These are phyloP conservation scores for Lichtheimia ramosa DNA, from an alignment of 371 early-diverging fungal genomes.

Conservation along the genomic window DNA sequence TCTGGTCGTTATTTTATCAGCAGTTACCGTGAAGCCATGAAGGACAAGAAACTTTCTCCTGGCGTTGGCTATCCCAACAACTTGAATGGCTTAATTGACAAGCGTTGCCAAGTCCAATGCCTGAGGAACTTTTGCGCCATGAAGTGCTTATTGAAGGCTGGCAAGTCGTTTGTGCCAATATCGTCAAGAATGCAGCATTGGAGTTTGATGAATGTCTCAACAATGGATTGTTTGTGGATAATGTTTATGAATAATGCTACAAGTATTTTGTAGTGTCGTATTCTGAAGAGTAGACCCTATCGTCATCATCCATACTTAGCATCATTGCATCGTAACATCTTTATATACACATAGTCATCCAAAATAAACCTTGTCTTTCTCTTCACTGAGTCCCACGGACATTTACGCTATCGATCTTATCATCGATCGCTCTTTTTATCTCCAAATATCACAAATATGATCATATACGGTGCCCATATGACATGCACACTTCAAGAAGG, in stretches of 20 bases:
- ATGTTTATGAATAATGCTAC: conserved; percentile 86
- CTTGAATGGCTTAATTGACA: conserved; percentile 50
- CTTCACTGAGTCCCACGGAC: too few species aligned
- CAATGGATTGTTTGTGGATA: conserved; percentile 72
- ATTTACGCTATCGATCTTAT: too few species aligned
- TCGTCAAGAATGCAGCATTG: conserved; percentile 79
- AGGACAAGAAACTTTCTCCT: conserved; percentile 74
- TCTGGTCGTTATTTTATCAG: conserved; percentile 87
- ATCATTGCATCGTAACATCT: too few species aligned
- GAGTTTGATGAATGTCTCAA: conserved; percentile 74
- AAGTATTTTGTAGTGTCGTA: too few species aligned
- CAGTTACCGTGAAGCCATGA: conserved; percentile 76
- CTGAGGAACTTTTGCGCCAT: conserved; percentile 61
- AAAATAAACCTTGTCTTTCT: too few species aligned
- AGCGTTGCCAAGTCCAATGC: conserved; percentile 52
- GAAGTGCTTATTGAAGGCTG: conserved; percentile 78
- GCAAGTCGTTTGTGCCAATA: conserved; percentile 82
- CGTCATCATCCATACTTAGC: too few species aligned
- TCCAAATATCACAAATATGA: too few species aligned
- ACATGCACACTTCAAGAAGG: too few species aligned
- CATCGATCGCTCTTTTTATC: too few species aligned
- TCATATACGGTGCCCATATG: too few species aligned
- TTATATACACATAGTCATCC: too few species aligned
- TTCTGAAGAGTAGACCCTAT: too few species aligned
- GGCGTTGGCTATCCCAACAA: conserved; percentile 83